Evolutionary conservation across 345 rosid genomes (phyloP).

Genomic region (Kandelia obovata): DNA sequence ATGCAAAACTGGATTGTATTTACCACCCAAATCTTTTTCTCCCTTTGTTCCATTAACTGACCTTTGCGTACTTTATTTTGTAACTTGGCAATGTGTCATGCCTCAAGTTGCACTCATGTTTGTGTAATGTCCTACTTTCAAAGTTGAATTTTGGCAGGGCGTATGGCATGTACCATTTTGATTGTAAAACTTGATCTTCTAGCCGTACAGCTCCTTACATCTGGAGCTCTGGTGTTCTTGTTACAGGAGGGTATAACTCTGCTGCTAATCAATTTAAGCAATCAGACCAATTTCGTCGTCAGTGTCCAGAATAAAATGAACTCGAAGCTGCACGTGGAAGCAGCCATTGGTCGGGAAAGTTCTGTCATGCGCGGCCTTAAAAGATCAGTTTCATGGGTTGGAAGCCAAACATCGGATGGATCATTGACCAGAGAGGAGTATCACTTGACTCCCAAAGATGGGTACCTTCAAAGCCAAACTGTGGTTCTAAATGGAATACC

Average conservation of each 20-base stretch:
- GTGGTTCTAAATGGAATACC: slow-evolving; percentile 78
- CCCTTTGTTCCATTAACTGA: too few species aligned
- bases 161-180: not conserved
- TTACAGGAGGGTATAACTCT: slow-evolving; percentile 75
- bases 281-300: slow-evolving; percentile 51
- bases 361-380: slow-evolving; percentile 46
- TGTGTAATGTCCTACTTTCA: too few species aligned
- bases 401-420: slow-evolving; percentile 43
- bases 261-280: slow-evolving; percentile 76
- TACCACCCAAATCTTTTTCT: too few species aligned
- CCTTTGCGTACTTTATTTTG: too few species aligned
- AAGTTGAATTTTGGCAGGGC: too few species aligned
- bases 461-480: slow-evolving; percentile 57
- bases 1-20: too few species aligned
- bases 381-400: slow-evolving; percentile 59
- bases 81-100: not conserved
- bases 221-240: not conserved
- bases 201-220: not conserved
- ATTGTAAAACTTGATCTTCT: not conserved
- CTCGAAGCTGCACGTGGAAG: slow-evolving; percentile 21
- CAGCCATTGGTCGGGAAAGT: slow-evolving; percentile 22
- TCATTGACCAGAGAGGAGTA: slow-evolving; percentile 69
- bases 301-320: slow-evolving; percentile 44
- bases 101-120: too few species aligned
- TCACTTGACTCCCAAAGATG: slow-evolving; percentile 72